These are phyloP conservation scores for Micromonas pusilla DNA, from an alignment of 139 green algal species.

Conservation along the genomic window DNA sequence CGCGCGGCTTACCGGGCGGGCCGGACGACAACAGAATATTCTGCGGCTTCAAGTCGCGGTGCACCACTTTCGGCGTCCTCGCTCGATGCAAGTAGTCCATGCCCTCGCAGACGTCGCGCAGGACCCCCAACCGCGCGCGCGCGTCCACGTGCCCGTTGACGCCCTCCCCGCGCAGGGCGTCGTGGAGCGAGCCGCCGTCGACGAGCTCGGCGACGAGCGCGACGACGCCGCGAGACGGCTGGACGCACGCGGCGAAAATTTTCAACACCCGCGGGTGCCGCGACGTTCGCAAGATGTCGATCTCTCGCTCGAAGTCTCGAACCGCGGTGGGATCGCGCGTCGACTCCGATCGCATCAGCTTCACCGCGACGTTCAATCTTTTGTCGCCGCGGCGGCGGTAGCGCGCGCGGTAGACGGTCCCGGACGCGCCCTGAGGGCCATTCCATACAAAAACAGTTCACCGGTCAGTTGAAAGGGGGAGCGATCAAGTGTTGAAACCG, in stretches of 20 bases:
- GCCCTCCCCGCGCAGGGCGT: conserved; percentile 19
- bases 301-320: conserved; percentile 2
- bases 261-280: conserved; percentile 26
- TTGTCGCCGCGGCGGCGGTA: no score
- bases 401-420: background rate
- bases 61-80: conserved; percentile 29
- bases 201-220: conserved; percentile 29
- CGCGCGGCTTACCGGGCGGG: background rate
- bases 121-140: conserved; percentile 19
- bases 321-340: background rate
- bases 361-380: conserved; percentile 33
- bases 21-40: conserved; percentile 36
- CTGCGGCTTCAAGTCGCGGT: conserved; percentile 45
- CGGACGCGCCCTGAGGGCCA: conserved; percentile 1
- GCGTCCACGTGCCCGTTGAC: background rate
- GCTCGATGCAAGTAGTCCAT: conserved; percentile 33
- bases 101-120: conserved; percentile 21
- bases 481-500: no score
- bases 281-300: conserved; percentile 17
- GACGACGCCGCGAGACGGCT: conserved; percentile 16
- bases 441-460: no score
- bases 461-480: no score
- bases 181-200: conserved; percentile 27
- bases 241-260: conserved; percentile 28
- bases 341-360: conserved; percentile 10